phyloP scores from a whole-genome alignment of 495 filamentous ascomycete genomes.

The Mycothermus thermophilus region DNA sequence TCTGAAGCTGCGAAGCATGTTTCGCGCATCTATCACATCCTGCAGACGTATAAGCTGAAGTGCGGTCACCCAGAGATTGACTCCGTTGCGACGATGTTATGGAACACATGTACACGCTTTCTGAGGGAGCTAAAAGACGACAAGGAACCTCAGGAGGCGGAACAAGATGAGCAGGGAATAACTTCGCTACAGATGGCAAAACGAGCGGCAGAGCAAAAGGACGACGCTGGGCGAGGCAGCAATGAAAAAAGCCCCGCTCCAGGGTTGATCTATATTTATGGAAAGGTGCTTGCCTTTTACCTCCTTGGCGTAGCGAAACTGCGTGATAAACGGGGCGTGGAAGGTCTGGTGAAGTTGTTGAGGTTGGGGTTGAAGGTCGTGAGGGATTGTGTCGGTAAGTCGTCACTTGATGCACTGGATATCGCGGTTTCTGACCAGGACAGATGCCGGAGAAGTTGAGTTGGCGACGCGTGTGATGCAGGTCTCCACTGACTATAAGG shows the following conservation, averaged over 20 bases:
- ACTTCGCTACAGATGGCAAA: background rate
- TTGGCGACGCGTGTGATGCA: conserved; percentile 46
- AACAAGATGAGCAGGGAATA: background rate
- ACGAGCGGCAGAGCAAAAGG: background rate
- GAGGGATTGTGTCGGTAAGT: conserved; percentile 50
- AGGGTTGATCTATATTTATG: conserved; percentile 25
- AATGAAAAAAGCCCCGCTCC: too few relatives aligned
- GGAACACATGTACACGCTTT: conserved; percentile 52
- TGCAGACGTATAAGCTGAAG: conserved; percentile 5
- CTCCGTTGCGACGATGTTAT: conserved; percentile 39
- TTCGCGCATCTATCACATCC: conserved; percentile 14
- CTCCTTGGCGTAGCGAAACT: conserved; percentile 47
- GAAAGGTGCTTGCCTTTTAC: conserved; percentile 54
- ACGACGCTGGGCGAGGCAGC: background rate
- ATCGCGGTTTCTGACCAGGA: too few relatives aligned
- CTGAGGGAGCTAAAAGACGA: conserved; percentile 15
- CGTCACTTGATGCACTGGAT: too few relatives aligned
- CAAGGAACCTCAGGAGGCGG: background rate
- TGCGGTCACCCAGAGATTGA: conserved; percentile 37
- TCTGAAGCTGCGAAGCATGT: conserved; percentile 27
- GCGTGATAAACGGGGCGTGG: conserved; percentile 12
- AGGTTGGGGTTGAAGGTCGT: conserved; percentile 53
- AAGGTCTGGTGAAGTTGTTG: conserved; percentile 42
- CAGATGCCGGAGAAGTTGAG: conserved; percentile 39
- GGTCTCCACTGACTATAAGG: conserved; percentile 49